Evolutionary conservation across 768 basidiomycete genomes (phyloP).

Genomic region (Amanita jacksonii): DNA sequence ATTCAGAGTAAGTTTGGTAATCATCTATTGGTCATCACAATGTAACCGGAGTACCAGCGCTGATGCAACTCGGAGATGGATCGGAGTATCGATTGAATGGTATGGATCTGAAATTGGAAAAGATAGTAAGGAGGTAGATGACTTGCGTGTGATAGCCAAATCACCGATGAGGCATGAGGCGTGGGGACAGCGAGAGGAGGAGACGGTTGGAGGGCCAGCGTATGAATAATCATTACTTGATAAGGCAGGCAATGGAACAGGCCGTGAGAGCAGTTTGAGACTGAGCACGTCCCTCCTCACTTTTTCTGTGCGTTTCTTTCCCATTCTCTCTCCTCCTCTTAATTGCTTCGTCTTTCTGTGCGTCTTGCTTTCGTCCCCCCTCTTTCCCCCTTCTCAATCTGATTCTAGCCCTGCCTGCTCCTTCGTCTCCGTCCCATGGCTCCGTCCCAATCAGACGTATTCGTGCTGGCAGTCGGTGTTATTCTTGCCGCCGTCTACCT

Average conservation of each 20-base stretch:
- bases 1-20: constrained; percentile 44
- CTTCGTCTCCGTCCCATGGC: constrained; percentile 36
- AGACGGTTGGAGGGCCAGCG: too few species aligned
- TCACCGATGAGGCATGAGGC: constrained; percentile 42
- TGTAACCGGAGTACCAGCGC: constrained; percentile 24
- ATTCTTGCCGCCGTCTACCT: constrained; percentile 71
- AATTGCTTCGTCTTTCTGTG: constrained; percentile 22
- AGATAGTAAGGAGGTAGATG: constrained; percentile 39
- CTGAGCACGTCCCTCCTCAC: constrained; percentile 10
- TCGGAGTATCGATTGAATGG: constrained; percentile 39
- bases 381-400: too few species aligned
- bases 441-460: constrained; percentile 58
- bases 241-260: not conserved
- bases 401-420: too few species aligned
- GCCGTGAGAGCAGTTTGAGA: constrained; percentile 8
- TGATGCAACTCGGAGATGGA: constrained; percentile 40
- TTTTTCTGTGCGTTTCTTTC: constrained; percentile 15
- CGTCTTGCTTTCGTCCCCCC: too few species aligned
- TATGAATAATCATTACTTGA: too few species aligned
- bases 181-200: constrained; percentile 24
- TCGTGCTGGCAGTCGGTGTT: constrained; percentile 66
- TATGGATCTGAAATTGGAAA: constrained; percentile 45
- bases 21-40: not conserved
- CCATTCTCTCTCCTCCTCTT: constrained; percentile 24
- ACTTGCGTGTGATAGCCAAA: constrained; percentile 31